Base-by-base conservation (phyloP, 768 basidiomycete species). In the Zangia roseola region DNA sequence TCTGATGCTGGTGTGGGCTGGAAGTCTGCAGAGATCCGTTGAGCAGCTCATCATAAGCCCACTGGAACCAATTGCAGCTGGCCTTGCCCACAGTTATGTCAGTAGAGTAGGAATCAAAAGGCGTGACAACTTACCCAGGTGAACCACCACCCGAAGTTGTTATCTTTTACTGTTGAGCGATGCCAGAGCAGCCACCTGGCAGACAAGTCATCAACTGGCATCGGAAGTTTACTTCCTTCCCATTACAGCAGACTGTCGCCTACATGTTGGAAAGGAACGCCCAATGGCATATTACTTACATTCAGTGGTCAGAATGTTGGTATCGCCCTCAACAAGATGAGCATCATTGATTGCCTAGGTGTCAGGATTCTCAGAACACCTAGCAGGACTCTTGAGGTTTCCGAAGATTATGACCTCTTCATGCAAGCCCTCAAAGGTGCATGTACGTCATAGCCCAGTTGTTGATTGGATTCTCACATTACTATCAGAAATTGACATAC, bases 151-250 rank as follows among this genome's bases (percentile, higher is more conserved):
- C n/a, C n/a, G n/a, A n/a, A n/a, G n/a, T n/a, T n/a, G n/a, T n/a
- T n/a, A n/a, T n/a, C n/a, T n/a, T n/a, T n/a, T n/a, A n/a, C n/a
- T n/a, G n/a, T n/a, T n/a, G n/a, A n/a, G n/a, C n/a, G n/a, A n/a
- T n/a, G n/a, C n/a, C n/a, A n/a, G n/a, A n/a, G n/a, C n/a, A n/a
- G 95, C 97, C 36, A 98, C 97, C 25, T 97, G 95, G 88, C 97
- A 99, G 72, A 98, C 97, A 1, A 97, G 94, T 8, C 97, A 99
- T 66, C 86, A 97, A 68, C 78, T 99, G 55, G 97, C 97, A 24
- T 88, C 88, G 2, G 91, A 97, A 67, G 93, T 98, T 58, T 99
- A 98, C 74, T 99, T 98, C 74, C 72, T 99, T 30, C 97, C 97
- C 40, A 83, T 99, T 61, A 97, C 97, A 0, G 73, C 91, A 43